A percentile compares a stretch with the other conserved stretches of the same genome.
Evolutionary conservation across 2,329 filamentous ascomycete genomes (phyloP).

Genomic region (Microsporum canis): DNA sequence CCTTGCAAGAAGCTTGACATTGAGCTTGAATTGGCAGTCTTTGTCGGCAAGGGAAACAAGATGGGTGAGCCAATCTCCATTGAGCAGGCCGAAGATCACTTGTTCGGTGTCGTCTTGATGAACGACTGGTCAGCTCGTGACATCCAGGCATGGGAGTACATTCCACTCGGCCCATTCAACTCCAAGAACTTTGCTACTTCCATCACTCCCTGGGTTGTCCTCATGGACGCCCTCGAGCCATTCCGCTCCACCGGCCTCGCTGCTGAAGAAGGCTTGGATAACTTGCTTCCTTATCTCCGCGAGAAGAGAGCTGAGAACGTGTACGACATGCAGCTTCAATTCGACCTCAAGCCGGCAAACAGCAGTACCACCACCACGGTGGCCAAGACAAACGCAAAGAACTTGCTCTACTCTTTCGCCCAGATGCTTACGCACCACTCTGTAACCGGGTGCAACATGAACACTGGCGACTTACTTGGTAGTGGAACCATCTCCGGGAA

Average conservation of each 20-base stretch:
- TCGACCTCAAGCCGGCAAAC: slow-evolving; percentile 42
- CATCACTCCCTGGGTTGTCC: slow-evolving; percentile 68
- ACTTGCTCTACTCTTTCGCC: slow-evolving; percentile 70
- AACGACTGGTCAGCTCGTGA: slow-evolving; percentile 83
- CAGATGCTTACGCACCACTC: slow-evolving; percentile 76
- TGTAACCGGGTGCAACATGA: slow-evolving; percentile 62
- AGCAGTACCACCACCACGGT: slow-evolving; percentile 46
- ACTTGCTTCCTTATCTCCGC: slow-evolving; percentile 52
- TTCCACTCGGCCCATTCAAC: slow-evolving; percentile 72
- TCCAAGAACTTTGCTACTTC: slow-evolving; percentile 73
- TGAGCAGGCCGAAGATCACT: slow-evolving; percentile 52
- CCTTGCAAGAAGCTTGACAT: slow-evolving; percentile 60
- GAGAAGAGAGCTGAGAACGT: slow-evolving; percentile 49
- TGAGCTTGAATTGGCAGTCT: slow-evolving; percentile 68
- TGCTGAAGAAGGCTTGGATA: slow-evolving; percentile 36
- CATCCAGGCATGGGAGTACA: slow-evolving; percentile 74
- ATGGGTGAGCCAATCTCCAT: slow-evolving; percentile 55
- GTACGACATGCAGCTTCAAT: slow-evolving; percentile 58
- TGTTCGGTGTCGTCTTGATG: slow-evolving; percentile 72
- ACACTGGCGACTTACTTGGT: slow-evolving; percentile 62
- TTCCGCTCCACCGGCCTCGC: slow-evolving; percentile 45
- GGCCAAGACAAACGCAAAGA: slow-evolving; percentile 48
- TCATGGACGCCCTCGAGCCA: slow-evolving; percentile 62
- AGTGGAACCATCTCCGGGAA: slow-evolving; percentile 67
- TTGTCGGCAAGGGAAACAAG: slow-evolving; percentile 54